Conservation (phyloP, 2,329 filamentous ascomycete genomes). For the Nannizziopsis arthrosporioides region DNA sequence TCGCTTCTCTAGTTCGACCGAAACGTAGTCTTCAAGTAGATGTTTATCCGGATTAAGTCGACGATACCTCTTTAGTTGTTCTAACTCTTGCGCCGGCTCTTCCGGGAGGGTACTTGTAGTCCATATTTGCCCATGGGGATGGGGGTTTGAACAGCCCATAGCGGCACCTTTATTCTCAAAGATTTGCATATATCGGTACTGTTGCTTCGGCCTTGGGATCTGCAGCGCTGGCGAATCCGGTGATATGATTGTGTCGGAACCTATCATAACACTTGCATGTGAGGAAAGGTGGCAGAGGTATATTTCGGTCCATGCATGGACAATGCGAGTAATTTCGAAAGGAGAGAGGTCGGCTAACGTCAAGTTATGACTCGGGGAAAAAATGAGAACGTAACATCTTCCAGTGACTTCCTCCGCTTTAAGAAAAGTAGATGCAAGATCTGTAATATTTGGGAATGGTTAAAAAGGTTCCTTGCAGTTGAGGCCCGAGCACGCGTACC, state of each 20-base stretch:
- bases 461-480: background rate
- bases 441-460: background rate
- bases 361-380: slow-evolving; percentile 78
- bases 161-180: slow-evolving; percentile 97
- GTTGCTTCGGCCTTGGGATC: slow-evolving; percentile 50
- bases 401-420: slow-evolving; percentile 78
- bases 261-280: slow-evolving; percentile 41
- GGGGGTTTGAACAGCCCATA: slow-evolving; percentile 98
- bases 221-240: slow-evolving; percentile 36
- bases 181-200: slow-evolving; percentile 96
- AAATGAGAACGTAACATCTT: slow-evolving; percentile 94
- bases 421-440: slow-evolving; percentile 60
- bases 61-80: slow-evolving; percentile 67
- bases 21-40: slow-evolving; percentile 75
- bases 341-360: slow-evolving; percentile 83
- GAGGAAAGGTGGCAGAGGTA: slow-evolving; percentile 68
- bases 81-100: slow-evolving; percentile 69
- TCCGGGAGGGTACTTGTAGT: slow-evolving; percentile 83
- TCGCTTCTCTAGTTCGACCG: slow-evolving; percentile 66
- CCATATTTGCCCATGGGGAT: slow-evolving; percentile 96
- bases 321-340: slow-evolving; percentile 64
- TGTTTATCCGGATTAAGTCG: slow-evolving; percentile 59
- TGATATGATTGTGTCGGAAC: slow-evolving; percentile 36
- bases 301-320: slow-evolving; percentile 83
- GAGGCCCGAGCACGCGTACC: slow-evolving; percentile 20